Evolutionary conservation across 2,329 filamentous ascomycete species (phyloP), one percentile per base, ranked within the genome.

Genomic region (Corinectria fuckeliana): DNA sequence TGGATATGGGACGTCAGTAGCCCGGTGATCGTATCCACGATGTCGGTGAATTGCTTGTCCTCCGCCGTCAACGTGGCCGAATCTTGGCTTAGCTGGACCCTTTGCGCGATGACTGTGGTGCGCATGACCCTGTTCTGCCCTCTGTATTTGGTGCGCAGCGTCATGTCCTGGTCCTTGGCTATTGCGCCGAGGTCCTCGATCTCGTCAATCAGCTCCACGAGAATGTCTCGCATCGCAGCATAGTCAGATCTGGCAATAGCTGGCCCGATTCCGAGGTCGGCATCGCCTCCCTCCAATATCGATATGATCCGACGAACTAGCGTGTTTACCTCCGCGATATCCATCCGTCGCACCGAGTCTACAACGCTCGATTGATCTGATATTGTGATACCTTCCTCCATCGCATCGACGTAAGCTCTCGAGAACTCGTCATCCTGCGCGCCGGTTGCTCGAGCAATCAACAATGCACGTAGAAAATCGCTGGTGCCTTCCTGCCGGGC

Each of bases 81-180:
- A 72, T 93, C 88, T 63, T 87, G 90, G 75, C 89, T 92, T 38
- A 95, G 81, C 69, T 93, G 88, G 16, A 95, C 91, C 71, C 91
- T 91, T 71, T 94, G 91, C 14, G 91, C 91, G 50, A 94, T 87
- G 28, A 94, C 86, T 0, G 91, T 94, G 1, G 91, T 92, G 42
- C 92, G 84, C 38, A 92, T 77, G 41, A 90, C 87, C 64, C 87
- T 88, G 75, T 84, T 85, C 63, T 89, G 88, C 10, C 89, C 83
- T 67, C 89, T 89, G 74, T 95, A 91, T 72, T 89, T 89, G 76
- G 89, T 96, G 62, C 88, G 87, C 26, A 96, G 81, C 4, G 81
- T 75, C 34, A 78, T 79, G 9, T 80, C 77, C 4, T 78, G 71
- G 42, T 78, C 74, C 44, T 80, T 72, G 14, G 84, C 80, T 41